Evolutionary conservation across 192 early-diverging fungal species (phyloP).

Genomic region (Podila epigama): DNA sequence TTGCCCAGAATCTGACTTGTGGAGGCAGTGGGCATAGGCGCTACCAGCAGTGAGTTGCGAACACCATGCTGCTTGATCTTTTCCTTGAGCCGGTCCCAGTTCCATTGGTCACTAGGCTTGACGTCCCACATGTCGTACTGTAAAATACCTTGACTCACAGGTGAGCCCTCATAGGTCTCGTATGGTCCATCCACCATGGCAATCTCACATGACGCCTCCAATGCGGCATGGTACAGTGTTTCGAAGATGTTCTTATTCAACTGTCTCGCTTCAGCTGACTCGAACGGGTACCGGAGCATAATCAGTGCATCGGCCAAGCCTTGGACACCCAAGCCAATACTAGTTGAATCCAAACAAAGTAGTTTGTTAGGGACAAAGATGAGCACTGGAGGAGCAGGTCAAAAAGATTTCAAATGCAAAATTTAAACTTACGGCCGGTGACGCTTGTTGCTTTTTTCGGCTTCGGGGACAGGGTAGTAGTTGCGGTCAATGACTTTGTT

Average conservation of each 20-base stretch:
- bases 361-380: too few species aligned
- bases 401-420: too few species aligned
- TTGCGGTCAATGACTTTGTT: conserved; percentile 98
- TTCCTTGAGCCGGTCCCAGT: conserved; percentile 84
- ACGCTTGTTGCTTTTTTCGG: conserved; percentile 87
- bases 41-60: conserved; percentile 91
- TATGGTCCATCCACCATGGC: conserved; percentile 81
- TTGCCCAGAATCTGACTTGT: conserved; percentile 96
- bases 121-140: conserved; percentile 95
- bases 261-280: conserved; percentile 79
- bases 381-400: too few species aligned
- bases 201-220: conserved; percentile 91
- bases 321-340: conserved; percentile 33
- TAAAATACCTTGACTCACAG: conserved; percentile 83
- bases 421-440: conserved; percentile 73
- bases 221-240: conserved; percentile 91
- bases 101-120: conserved; percentile 78
- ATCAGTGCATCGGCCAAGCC: conserved; percentile 97
- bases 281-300: conserved; percentile 91
- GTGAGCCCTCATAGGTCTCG: conserved; percentile 85
- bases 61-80: conserved; percentile 83
- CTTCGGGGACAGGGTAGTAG: conserved; percentile 92
- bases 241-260: conserved; percentile 93
- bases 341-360: too few species aligned
- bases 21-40: conserved; percentile 96